Base-by-base conservation (phyloP, 2,329 filamentous ascomycete species). In the Hypoxylon sp. region DNA sequence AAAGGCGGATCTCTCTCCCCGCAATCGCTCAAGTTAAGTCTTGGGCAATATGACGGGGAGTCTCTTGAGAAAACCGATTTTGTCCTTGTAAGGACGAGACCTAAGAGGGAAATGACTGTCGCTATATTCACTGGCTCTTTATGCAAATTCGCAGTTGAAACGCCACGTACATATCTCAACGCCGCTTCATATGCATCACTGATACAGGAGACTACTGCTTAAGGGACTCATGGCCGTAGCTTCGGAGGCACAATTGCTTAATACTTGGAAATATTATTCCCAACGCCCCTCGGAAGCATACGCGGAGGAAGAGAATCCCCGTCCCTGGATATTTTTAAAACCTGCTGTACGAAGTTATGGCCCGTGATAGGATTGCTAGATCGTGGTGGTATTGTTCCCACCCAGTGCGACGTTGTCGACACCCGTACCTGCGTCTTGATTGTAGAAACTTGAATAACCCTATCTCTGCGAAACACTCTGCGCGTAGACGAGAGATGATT, bases 381-480 rank as follows among this genome's bases (percentile, higher is more conserved):
- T 63, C 62, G 3, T 17, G 65, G 65, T 70, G 51, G 62, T 57
- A 68, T 61, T 54, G 52, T 54, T 65, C 50, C 47, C 54, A 46
- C 48, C 48, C 44, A 48, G 55, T 63, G 56, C 52, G 48, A 66
- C 68, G 32, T 32, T 32, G 56, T 65, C 39, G 64, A 29, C 37
- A 29, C 50, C 31, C 27, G 54, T 59, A 46, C 31, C 48, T 56
- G 29, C 19, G 47, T 63, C 17, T 39, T 37, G 47, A 29, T 46
- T n/a, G 50, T 31, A 37, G 32, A 37, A 48, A 42, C 35, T 32
- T 53, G 56, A 44, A 44, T 57, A 39, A n/a, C 11, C 19, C 44
- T 59, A 67, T 69, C 11, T 67, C n/a, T 21, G 64, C 57, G 66
- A 67, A 67, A 69, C 69, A 3, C 6, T 27, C 24, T 37, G 29